Evolutionary conservation across 805 yeast species (phyloP).

Genomic region (Candida yuanshanica): DNA sequence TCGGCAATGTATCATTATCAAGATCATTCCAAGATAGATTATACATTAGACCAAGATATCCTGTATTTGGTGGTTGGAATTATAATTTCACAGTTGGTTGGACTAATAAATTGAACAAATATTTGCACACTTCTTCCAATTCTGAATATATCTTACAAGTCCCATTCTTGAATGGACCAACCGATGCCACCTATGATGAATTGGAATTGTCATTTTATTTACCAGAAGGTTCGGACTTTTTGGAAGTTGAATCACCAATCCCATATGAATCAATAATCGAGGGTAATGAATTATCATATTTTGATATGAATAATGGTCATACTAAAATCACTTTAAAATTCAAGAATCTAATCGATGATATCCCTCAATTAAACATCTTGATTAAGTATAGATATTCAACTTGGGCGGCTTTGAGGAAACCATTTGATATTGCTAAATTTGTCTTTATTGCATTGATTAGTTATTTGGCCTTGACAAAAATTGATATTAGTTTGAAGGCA

Average conservation of each 20-base stretch:
- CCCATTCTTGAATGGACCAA: slow-evolving; percentile 70
- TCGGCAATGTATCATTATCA: slow-evolving; percentile 89
- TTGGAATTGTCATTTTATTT: slow-evolving; percentile 59
- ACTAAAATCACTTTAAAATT: slow-evolving; percentile 59
- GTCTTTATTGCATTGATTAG: slow-evolving; percentile 55
- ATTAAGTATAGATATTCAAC: slow-evolving; percentile 59
- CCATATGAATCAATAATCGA: slow-evolving; percentile 26
- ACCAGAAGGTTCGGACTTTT: slow-evolving; percentile 77
- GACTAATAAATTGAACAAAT: slow-evolving; percentile 55
- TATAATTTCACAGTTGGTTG: slow-evolving; percentile 96
- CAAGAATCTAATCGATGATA: slow-evolving; percentile 62
- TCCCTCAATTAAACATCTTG: slow-evolving; percentile 48
- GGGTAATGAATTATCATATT: slow-evolving; percentile 44
- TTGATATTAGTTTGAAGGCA: slow-evolving; percentile 37
- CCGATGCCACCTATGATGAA: slow-evolving; percentile 60
- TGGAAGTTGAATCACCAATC: slow-evolving; percentile 54
- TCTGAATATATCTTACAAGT: slow-evolving; percentile 52
- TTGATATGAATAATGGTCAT: slow-evolving; percentile 77
- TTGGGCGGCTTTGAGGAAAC: slow-evolving; percentile 53
- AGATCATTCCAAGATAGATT: slow-evolving; percentile 33
- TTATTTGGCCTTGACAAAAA: slow-evolving; percentile 41
- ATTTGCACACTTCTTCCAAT: slow-evolving; percentile 36
- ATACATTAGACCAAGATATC: slow-evolving; percentile 78
- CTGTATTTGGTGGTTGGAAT: slow-evolving; percentile 95
- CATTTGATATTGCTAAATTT: slow-evolving; percentile 56